These are phyloP conservation scores for Dicorynia guianensis DNA, from an alignment of 306 rosid species.

Conservation along the genomic window DNA sequence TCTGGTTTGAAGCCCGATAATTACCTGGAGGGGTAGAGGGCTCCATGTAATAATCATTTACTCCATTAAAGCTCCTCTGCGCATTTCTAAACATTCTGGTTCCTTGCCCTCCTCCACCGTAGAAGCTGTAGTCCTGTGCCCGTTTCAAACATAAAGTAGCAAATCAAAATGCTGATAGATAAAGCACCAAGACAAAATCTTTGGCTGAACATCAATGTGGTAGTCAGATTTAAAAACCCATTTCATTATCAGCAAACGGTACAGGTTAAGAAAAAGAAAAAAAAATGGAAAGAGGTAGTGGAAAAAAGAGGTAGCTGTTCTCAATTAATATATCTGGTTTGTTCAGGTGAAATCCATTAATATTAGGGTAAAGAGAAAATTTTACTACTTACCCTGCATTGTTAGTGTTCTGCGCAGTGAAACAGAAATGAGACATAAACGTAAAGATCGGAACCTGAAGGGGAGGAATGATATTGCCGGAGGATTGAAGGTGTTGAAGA, in stretches of 20 bases:
- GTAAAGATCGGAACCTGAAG: constrained; percentile 64
- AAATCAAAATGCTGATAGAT: constrained; percentile 40
- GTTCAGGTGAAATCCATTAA: constrained; percentile 44
- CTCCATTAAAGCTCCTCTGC: constrained; percentile 62
- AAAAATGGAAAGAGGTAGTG: background rate
- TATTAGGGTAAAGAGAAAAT: background rate
- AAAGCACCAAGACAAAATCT: constrained; percentile 17
- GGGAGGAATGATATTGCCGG: constrained; percentile 64
- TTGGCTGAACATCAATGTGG: background rate
- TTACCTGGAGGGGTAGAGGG: constrained; percentile 62
- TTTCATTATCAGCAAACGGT: constrained; percentile 7
- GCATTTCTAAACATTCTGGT: constrained; percentile 67
- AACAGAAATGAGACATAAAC: background rate
- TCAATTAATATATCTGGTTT: background rate
- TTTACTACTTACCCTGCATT: background rate
- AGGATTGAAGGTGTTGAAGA: constrained; percentile 82
- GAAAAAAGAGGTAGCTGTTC: constrained; percentile 5
- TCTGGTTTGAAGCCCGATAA: constrained; percentile 42
- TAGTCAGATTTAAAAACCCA: background rate
- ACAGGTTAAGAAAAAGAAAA: too few species aligned
- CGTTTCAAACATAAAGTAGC: constrained; percentile 40
- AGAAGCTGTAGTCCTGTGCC: constrained; percentile 72
- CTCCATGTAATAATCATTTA: constrained; percentile 62
- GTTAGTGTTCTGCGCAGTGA: background rate
- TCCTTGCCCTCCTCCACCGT: constrained; percentile 69